Evolutionary conservation across 257 asterid genomes (phyloP).

Genomic region (Henckelia pumila): DNA sequence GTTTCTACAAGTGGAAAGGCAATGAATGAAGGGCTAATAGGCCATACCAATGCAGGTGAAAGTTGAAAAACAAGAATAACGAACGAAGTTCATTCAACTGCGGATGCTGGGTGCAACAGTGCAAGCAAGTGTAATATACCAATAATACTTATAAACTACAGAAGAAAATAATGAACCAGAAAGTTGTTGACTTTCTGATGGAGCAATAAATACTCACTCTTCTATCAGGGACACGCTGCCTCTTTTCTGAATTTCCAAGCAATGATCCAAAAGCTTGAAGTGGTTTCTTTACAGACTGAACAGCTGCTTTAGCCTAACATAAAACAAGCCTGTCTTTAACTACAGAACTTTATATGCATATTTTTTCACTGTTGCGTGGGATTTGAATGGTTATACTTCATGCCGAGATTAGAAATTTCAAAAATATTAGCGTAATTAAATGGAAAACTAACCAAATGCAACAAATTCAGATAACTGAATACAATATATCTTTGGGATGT

Average conservation of each 20-base stretch:
- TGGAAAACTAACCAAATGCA: too few relatives aligned
- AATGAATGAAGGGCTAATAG: background rate
- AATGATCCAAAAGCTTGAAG: slow-evolving; percentile 78
- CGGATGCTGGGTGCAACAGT: background rate
- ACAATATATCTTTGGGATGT: too few relatives aligned
- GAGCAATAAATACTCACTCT: slow-evolving; percentile 38
- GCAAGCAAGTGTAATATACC: background rate
- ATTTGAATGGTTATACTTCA: too few relatives aligned
- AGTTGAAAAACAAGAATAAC: too few relatives aligned
- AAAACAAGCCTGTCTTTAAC: background rate
- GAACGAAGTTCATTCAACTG: background rate
- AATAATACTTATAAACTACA: background rate
- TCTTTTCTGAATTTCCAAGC: slow-evolving; percentile 68
- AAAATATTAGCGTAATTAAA: too few relatives aligned
- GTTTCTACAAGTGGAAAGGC: slow-evolving; percentile 30
- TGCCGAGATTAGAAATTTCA: too few relatives aligned
- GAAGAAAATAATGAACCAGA: background rate
- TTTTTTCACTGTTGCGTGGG: background rate
- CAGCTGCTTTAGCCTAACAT: slow-evolving; percentile 60
- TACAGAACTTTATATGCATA: background rate
- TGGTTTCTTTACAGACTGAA: slow-evolving; percentile 76
- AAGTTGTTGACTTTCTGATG: background rate
- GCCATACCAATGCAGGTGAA: background rate
- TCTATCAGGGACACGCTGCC: slow-evolving; percentile 64
- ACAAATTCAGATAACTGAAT: slow-evolving; percentile 6